A percentile compares a stretch with the other conserved stretches of the same genome.
Evolutionary conservation across 148 eudicot species (phyloP).

Genomic region (Dianthus caryophyllus): DNA sequence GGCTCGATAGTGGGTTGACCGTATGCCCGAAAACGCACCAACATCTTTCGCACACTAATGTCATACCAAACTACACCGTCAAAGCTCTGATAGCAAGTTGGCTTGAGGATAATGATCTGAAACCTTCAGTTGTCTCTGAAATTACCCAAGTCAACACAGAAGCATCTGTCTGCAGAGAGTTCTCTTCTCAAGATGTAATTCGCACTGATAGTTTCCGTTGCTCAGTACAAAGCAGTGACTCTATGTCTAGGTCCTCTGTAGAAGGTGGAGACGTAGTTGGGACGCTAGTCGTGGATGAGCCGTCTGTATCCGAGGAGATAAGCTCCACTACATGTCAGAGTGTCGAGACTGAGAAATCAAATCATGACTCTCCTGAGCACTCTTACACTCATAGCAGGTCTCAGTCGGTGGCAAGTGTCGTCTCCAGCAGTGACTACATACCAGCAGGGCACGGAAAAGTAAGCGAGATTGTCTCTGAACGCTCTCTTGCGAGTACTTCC

Average conservation of each 20-base stretch:
- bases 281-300: constrained; percentile 33
- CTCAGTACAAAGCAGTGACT: constrained; percentile 43
- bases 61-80: constrained; percentile 78
- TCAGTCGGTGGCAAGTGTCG: constrained; percentile 65
- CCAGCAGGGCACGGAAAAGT: constrained; percentile 40
- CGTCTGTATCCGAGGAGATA: constrained; percentile 33
- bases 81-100: constrained; percentile 80
- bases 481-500: constrained; percentile 28
- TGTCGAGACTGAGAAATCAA: constrained; percentile 32
- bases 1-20: constrained; percentile 67
- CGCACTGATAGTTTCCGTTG: constrained; percentile 43
- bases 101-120: constrained; percentile 64
- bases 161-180: constrained; percentile 17
- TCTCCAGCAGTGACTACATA: constrained; percentile 56
- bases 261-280: constrained; percentile 42
- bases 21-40: constrained; percentile 72
- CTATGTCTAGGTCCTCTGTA: constrained; percentile 42
- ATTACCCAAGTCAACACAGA: constrained; percentile 16
- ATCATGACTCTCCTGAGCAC: constrained; percentile 53
- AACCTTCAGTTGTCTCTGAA: constrained; percentile 26
- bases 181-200: constrained; percentile 36
- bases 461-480: constrained; percentile 43
- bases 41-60: constrained; percentile 55
- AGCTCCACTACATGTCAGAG: constrained; percentile 26
- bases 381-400: constrained; percentile 76